phyloP scores from a whole-genome alignment of 2,329 filamentous ascomycete species.

The Fusarium marasasianum region DNA sequence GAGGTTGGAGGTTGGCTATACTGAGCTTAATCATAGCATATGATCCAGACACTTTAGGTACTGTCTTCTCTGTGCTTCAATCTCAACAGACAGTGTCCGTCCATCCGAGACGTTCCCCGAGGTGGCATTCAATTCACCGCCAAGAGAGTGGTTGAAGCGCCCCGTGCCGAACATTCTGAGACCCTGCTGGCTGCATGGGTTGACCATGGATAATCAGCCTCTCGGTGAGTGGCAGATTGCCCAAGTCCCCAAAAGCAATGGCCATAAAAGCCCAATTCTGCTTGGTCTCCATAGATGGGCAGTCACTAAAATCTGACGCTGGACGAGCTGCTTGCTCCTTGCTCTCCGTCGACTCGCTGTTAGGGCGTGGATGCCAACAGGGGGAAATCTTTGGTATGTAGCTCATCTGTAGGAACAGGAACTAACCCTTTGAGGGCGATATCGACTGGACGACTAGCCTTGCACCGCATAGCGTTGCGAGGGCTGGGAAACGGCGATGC shows the following conservation, averaged over 20 bases:
- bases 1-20: background rate
- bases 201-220: background rate
- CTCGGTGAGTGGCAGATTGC: background rate
- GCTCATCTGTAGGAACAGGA: background rate
- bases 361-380: background rate
- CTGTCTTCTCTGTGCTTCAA: background rate
- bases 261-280: background rate
- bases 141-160: background rate
- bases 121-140: conserved; percentile 22
- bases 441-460: background rate
- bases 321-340: background rate
- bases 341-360: background rate
- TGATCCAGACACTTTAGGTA: background rate
- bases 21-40: background rate
- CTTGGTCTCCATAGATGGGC: background rate
- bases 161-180: conserved; percentile 10
- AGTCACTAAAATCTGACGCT: conserved; percentile 30
- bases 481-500: conserved; percentile 4
- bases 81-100: background rate
- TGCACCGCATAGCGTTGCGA: background rate
- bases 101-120: background rate
- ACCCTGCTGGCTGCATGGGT: background rate
- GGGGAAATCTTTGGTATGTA: background rate
- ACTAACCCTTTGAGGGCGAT: conserved; percentile 5
- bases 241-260: background rate